phyloP scores from a whole-genome alignment of 2,329 filamentous ascomycete species.

The Chrysosporium keratinophilum region DNA sequence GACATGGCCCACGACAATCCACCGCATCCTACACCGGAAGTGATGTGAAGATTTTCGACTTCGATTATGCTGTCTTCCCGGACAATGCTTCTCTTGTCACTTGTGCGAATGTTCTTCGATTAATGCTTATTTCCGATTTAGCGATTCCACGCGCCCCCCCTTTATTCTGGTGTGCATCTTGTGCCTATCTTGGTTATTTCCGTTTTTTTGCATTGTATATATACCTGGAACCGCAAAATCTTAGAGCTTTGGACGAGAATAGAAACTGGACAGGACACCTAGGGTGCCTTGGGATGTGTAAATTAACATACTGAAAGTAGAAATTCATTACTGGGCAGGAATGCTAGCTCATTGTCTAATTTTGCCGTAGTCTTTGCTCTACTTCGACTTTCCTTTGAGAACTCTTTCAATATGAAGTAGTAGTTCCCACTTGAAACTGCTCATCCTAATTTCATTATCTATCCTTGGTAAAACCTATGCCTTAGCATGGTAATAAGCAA shows the following conservation, averaged over 20 bases:
- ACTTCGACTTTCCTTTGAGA: too few species aligned
- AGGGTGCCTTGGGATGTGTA: too few species aligned
- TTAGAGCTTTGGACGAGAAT: neutral
- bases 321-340: too few species aligned
- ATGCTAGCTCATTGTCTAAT: too few species aligned
- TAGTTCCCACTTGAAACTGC: too few species aligned
- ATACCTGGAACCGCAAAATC: neutral
- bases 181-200: neutral
- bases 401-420: too few species aligned
- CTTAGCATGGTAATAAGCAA: too few species aligned
- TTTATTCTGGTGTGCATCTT: neutral
- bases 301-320: too few species aligned
- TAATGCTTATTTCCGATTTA: neutral
- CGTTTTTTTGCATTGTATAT: conserved; percentile 1
- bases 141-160: neutral
- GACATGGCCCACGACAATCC: neutral
- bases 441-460: too few species aligned
- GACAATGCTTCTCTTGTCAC: neutral
- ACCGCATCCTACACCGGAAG: neutral
- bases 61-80: neutral
- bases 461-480: too few species aligned
- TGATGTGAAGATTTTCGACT: neutral
- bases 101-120: neutral
- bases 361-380: too few species aligned
- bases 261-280: neutral